Percentiles rank a stretch among this genome's conserved stretches.
Evolutionary conservation across 2,329 filamentous ascomycete genomes (phyloP).

Genomic region (Sarocladium brachiariae): DNA sequence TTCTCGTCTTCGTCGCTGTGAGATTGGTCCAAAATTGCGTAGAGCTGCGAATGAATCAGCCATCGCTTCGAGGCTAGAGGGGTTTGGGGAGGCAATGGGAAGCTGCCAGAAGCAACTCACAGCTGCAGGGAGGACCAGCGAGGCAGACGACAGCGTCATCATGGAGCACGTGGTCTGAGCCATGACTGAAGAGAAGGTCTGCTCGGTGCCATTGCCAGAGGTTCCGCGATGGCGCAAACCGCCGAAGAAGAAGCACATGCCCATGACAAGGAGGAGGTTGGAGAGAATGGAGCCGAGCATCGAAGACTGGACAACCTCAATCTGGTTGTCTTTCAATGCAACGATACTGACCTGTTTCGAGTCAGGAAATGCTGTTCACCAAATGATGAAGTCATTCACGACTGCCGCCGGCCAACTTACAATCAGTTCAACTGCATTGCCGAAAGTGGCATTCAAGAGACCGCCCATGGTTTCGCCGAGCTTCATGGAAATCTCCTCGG

Average conservation of each 20-base stretch:
- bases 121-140: constrained; percentile 71
- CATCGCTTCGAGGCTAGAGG: no score
- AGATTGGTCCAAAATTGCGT: constrained; percentile 50
- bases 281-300: constrained; percentile 96
- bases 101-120: constrained; percentile 37
- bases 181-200: constrained; percentile 67
- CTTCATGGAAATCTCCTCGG: constrained; percentile 67
- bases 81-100: no score
- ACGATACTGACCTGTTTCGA: constrained; percentile 73
- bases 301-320: constrained; percentile 93
- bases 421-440: constrained; percentile 74
- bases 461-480: constrained; percentile 70
- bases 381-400: no score
- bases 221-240: constrained; percentile 55
- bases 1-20: constrained; percentile 33
- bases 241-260: constrained; percentile 73
- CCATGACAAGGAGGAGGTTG: constrained; percentile 82
- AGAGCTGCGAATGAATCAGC: constrained; percentile 55
- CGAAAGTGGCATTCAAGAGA: constrained; percentile 69
- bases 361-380: no score
- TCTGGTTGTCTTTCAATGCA: constrained; percentile 76
- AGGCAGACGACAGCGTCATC: constrained; percentile 70
- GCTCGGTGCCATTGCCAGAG: constrained; percentile 55
- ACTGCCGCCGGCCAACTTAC: constrained; percentile 42
- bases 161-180: constrained; percentile 71